phyloP scores from a whole-genome alignment of 2,329 filamentous ascomycete species.

The Exophiala phaeomuriformis region DNA sequence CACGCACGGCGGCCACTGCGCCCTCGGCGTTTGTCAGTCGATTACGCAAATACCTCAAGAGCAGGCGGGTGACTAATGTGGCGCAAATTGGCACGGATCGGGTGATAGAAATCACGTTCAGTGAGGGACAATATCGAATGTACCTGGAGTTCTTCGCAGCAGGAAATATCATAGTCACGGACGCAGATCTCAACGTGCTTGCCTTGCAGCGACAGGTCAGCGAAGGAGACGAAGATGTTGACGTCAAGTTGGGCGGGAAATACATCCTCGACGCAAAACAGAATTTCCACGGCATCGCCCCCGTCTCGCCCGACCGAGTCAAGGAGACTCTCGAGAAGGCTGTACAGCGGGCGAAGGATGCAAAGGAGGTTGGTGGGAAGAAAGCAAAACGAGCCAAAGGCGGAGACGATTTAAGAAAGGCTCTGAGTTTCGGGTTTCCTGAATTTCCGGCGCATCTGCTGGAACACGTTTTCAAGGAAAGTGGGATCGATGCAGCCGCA shows the following conservation, averaged over 20 bases:
- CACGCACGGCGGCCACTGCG: slow-evolving; percentile 72
- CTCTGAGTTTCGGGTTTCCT: slow-evolving; percentile 73
- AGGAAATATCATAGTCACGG: slow-evolving; percentile 89
- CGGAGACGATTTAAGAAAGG: slow-evolving; percentile 68
- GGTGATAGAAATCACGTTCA: slow-evolving; percentile 86
- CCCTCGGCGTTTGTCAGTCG: slow-evolving; percentile 80
- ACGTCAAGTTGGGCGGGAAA: slow-evolving; percentile 65
- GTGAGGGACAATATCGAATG: slow-evolving; percentile 77
- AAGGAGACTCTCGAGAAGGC: slow-evolving; percentile 60
- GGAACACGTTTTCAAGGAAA: slow-evolving; percentile 70
- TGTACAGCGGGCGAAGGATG: slow-evolving; percentile 36
- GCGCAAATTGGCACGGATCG: slow-evolving; percentile 86
- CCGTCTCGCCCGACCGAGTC: slow-evolving; percentile 66
- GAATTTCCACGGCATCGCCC: slow-evolving; percentile 69
- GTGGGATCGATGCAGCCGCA: slow-evolving; percentile 60
- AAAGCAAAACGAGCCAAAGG: slow-evolving; percentile 69
- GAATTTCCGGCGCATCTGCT: slow-evolving; percentile 83
- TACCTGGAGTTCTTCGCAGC: slow-evolving; percentile 95
- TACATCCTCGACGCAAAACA: slow-evolving; percentile 78
- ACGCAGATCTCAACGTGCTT: slow-evolving; percentile 73
- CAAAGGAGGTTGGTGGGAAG: slow-evolving; percentile 37
- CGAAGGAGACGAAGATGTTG: slow-evolving; percentile 76
- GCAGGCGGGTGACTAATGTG: slow-evolving; percentile 71
- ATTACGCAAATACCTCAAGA: slow-evolving; percentile 81
- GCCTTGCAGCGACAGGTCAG: slow-evolving; percentile 71